These are phyloP conservation scores for Boletus rubroflammeus DNA, from an alignment of 768 basidiomycete species.

Conservation along the genomic window DNA sequence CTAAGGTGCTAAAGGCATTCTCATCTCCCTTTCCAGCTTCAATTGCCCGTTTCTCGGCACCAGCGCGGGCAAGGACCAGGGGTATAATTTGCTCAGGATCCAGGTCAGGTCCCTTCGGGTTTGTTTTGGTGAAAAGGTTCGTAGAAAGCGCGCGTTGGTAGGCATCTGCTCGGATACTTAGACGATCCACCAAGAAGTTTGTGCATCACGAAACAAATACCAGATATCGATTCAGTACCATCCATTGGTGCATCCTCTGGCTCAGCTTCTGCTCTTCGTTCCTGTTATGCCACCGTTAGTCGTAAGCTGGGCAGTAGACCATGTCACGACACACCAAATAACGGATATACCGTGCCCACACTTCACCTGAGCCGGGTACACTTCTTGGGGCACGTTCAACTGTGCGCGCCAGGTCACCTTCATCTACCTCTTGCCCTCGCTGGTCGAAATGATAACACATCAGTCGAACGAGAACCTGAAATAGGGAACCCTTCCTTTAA, in stretches of 20 bases:
- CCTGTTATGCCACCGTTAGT: slow-evolving; percentile 12
- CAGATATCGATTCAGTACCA: slow-evolving; percentile 24
- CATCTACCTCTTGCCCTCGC: slow-evolving; percentile 39
- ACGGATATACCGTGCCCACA: slow-evolving; percentile 77
- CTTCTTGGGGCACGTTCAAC: slow-evolving; percentile 64
- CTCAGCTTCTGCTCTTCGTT: slow-evolving; percentile 12
- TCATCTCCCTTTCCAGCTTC: slow-evolving; percentile 50
- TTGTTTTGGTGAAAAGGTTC: slow-evolving; percentile 43
- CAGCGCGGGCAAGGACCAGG: slow-evolving; percentile 59
- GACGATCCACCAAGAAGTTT: background rate
- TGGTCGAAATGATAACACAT: background rate
- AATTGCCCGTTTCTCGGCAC: slow-evolving; percentile 56
- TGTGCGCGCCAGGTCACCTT: slow-evolving; percentile 39
- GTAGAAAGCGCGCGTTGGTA: slow-evolving; percentile 56
- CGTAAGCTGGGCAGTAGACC: background rate
- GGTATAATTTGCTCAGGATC: slow-evolving; percentile 66
- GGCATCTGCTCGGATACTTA: slow-evolving; percentile 40
- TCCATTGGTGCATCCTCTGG: slow-evolving; percentile 19
- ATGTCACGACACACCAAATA: slow-evolving; percentile 48
- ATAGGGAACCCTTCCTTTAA: background rate
- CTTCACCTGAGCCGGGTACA: slow-evolving; percentile 70
- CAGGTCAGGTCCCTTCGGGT: slow-evolving; percentile 18
- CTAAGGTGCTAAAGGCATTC: slow-evolving; percentile 47
- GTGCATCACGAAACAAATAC: slow-evolving; percentile 9
- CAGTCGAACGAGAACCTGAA: background rate